A percentile compares a stretch with the other conserved stretches of the same genome.
phyloP scores from a whole-genome alignment of 2,329 filamentous ascomycete species.

The Amylocarpus encephaloides region DNA sequence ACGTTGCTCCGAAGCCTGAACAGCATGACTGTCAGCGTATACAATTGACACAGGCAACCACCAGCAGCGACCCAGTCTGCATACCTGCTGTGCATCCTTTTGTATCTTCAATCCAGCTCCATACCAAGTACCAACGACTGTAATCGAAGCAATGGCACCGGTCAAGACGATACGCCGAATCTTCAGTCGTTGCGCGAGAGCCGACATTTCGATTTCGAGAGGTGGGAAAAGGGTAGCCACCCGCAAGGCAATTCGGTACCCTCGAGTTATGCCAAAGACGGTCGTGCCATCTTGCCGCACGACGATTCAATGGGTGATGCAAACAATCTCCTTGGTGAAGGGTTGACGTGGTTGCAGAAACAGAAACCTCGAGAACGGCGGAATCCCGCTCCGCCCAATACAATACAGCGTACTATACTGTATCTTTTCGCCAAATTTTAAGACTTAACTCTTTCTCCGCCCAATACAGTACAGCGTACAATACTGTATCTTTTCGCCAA shows the following conservation, averaged over 20 bases:
- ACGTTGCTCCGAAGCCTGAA: slow-evolving; percentile 40
- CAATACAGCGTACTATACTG: no score
- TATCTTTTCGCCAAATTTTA: no score
- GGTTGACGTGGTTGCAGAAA: neutral
- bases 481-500: neutral
- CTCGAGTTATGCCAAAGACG: neutral
- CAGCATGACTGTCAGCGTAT: neutral
- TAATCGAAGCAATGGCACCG: slow-evolving; percentile 47
- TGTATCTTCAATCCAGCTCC: slow-evolving; percentile 52
- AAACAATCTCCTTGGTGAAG: neutral
- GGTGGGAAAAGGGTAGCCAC: neutral
- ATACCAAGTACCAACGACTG: slow-evolving; percentile 51
- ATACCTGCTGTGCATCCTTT: slow-evolving; percentile 45
- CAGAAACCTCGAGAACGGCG: neutral
- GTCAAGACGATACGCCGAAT: slow-evolving; percentile 47
- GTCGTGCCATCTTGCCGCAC: neutral
- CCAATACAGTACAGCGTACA: neutral
- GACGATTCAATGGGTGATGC: neutral
- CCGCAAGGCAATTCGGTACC: neutral
- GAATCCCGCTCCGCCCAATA: neutral
- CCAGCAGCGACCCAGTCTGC: slow-evolving; percentile 3
- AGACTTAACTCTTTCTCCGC: no score
- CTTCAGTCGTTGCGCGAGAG: slow-evolving; percentile 28
- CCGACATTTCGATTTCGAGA: neutral
- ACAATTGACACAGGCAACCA: neutral